Evolutionary conservation across 139 green algal genomes (phyloP), one percentile per base, ranked within the genome.

Genomic region (Chlorella sp.): DNA sequence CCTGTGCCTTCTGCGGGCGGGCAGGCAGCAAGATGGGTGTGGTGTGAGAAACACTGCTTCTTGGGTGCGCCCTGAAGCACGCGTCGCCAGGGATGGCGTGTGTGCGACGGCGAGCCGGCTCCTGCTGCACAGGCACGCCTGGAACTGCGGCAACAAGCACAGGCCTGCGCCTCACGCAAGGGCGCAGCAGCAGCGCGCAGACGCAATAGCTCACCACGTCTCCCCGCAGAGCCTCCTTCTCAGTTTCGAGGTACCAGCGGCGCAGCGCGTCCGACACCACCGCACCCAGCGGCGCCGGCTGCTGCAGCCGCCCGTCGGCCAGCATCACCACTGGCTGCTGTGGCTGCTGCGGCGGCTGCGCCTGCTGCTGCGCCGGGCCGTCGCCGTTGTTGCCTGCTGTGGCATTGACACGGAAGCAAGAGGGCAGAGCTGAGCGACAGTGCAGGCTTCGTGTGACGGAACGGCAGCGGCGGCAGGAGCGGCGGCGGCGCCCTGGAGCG

Each of bases 211-310:
- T 56, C 44, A 93, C 88, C 84, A 94, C 87, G 48, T 94, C 91
- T 22, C 91, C 91, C 5, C 87, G 86, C 48, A 90, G 46, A 3
- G 94, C 94, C 77, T 96, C 94, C 40, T 85, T 84, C 48, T 94
- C 87, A 0, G 94, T 90, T 51, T 96, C 94, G n/a, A 91, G 83
- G 89, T 95, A 96, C 94, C 94, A 96, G 3, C 93, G 88, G 43
- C 92, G 89, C 46, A 96, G 89, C 3, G 93, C 94, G 70, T 96
- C 92, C 0, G 83, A 75, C 2, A 96, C 92, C 5, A 96, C 92
- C 17, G 82, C 82, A 32, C 88, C 90, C 1, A 95, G 86, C 28
- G 75, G 80, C 14, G 65, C 78, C 11, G 40, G 82, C 46, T 80
- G 67, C 54, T 73, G 43, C 73, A 90, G 76, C 1, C 58, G 48